These are phyloP conservation scores for Coemansia sp. DNA, from an alignment of 192 early-diverging fungal genomes.

Conservation along the genomic window DNA sequence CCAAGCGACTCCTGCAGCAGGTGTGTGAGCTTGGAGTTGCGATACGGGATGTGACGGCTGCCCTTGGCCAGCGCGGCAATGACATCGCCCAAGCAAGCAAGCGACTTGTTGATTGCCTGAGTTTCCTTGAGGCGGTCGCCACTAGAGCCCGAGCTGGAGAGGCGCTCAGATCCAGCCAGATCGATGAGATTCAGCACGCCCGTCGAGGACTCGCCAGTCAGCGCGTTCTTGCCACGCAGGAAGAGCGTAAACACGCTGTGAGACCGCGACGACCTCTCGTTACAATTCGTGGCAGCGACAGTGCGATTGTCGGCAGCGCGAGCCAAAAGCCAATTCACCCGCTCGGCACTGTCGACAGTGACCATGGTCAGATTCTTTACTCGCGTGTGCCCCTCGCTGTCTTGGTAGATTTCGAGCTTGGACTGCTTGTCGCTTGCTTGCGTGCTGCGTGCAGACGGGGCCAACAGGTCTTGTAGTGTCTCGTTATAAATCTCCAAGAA, in stretches of 20 bases:
- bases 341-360: conserved; percentile 65
- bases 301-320: conserved; percentile 82
- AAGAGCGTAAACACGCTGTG: conserved; percentile 92
- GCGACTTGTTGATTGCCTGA: conserved; percentile 94
- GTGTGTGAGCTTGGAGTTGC: conserved; percentile 84
- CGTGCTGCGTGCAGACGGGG: conserved; percentile 32
- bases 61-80: conserved; percentile 80
- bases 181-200: conserved; percentile 92
- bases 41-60: conserved; percentile 83
- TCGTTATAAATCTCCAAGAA: conserved; percentile 98
- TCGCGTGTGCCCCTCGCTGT: conserved; percentile 67
- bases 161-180: conserved; percentile 89
- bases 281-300: conserved; percentile 88
- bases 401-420: conserved; percentile 88
- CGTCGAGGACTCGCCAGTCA: conserved; percentile 68
- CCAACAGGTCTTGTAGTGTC: conserved; percentile 78
- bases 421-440: conserved; percentile 41
- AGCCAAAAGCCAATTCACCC: conserved; percentile 69
- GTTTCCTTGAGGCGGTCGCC: conserved; percentile 90
- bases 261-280: conserved; percentile 89
- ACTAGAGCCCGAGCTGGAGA: conserved; percentile 75
- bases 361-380: conserved; percentile 78
- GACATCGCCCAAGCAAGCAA: conserved; percentile 88
- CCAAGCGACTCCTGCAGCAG: conserved; percentile 63
- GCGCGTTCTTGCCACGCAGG: conserved; percentile 68